These are phyloP conservation scores for Epichloe sp. DNA, from an alignment of 2,329 filamentous ascomycete genomes.

Conservation along the genomic window DNA sequence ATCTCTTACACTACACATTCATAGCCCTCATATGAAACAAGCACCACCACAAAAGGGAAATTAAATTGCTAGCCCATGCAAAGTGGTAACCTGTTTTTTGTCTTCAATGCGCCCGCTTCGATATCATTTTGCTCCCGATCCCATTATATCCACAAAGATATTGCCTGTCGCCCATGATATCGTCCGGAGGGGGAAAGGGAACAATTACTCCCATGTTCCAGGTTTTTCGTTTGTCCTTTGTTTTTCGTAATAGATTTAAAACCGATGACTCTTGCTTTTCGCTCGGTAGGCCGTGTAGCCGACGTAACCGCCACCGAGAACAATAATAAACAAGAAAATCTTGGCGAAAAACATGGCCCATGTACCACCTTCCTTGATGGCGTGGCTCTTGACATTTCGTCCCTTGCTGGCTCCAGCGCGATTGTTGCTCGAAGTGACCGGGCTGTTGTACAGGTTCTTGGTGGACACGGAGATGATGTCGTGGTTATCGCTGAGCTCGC, in stretches of 20 bases:
- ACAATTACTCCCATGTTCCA: neutral
- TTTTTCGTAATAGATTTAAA: conserved; percentile 22
- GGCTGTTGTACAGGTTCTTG: conserved; percentile 70
- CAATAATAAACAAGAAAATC: conserved; percentile 60
- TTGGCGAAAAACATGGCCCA: conserved; percentile 63
- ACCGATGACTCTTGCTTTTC: conserved; percentile 46
- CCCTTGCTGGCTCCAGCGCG: conserved; percentile 25
- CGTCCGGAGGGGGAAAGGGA: neutral
- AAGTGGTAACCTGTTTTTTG: neutral
- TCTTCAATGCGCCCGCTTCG: neutral
- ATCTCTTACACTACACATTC: neutral
- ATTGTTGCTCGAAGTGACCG: conserved; percentile 23
- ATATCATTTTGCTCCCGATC: neutral
- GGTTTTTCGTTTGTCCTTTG: neutral
- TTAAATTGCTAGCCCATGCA: conserved; percentile 4
- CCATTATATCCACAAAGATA: neutral
- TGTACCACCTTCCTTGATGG: conserved; percentile 33
- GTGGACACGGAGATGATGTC: conserved; percentile 82
- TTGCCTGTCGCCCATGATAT: neutral
- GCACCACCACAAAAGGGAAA: neutral
- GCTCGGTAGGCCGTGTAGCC: conserved; percentile 75
- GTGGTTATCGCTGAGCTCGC: conserved; percentile 94
- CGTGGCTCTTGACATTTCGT: conserved; percentile 17
- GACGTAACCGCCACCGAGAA: conserved; percentile 63
- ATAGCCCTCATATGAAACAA: neutral